These are phyloP conservation scores for Diospyros lotus DNA, from an alignment of 148 eudicot species.

Conservation along the genomic window DNA sequence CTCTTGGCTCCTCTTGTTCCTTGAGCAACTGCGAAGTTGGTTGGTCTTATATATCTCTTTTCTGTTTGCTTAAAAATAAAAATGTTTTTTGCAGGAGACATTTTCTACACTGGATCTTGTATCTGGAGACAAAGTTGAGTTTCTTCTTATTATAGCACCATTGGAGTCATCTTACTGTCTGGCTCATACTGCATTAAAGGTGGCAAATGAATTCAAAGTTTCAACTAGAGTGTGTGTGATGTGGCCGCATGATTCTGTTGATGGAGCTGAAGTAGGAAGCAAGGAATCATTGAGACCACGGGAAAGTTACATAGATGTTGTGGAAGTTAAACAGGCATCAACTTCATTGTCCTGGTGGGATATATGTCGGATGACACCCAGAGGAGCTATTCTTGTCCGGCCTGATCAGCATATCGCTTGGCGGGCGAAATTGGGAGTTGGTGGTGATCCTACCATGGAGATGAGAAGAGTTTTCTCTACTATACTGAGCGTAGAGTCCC, in stretches of 20 bases:
- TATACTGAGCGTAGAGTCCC: slow-evolving; percentile 29
- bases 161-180: slow-evolving; percentile 55
- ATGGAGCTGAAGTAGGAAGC: slow-evolving; percentile 22
- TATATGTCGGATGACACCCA: slow-evolving; percentile 59
- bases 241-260: slow-evolving; percentile 47
- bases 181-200: slow-evolving; percentile 56
- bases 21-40: not conserved
- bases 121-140: slow-evolving; percentile 63
- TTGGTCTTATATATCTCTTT: not conserved
- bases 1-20: not conserved
- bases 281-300: slow-evolving; percentile 31
- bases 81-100: slow-evolving; percentile 34
- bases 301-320: slow-evolving; percentile 44
- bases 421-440: slow-evolving; percentile 45
- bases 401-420: slow-evolving; percentile 96
- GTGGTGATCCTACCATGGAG: slow-evolving; percentile 34
- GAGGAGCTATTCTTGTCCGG: slow-evolving; percentile 91
- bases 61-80: not conserved
- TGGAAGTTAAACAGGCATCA: slow-evolving; percentile 39
- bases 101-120: slow-evolving; percentile 73
- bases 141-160: slow-evolving; percentile 74
- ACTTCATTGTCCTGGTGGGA: slow-evolving; percentile 82
- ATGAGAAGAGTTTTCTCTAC: slow-evolving; percentile 57
- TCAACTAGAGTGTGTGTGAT: slow-evolving; percentile 65
- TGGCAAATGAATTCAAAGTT: slow-evolving; percentile 51